Base-by-base conservation (phyloP, 768 basidiomycete genomes). In the Suillus placidus region DNA sequence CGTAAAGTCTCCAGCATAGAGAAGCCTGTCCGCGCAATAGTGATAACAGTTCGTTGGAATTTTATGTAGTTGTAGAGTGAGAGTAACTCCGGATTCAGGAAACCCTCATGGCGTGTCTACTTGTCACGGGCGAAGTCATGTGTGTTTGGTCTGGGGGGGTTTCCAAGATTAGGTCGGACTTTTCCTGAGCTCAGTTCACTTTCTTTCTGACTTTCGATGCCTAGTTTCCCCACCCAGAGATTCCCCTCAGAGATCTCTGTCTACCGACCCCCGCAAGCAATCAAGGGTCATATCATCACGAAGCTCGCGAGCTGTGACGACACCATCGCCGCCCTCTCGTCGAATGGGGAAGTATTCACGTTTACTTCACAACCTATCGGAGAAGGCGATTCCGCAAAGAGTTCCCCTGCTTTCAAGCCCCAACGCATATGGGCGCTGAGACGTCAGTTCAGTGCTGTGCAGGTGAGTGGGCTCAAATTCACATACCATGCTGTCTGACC, bases 381-480 rank as follows among this genome's bases (percentile, higher is more conserved):
- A 20, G 79, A 80, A 30, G 69, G 72, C 23, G 72, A 73, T 40
- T 73, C 65, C 10, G 35, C 66, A 7, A 55, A 52, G 4, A 60
- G 54, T 30, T 70, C 64, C 23, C 60, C 43, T 4, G 38, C 71
- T 32, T 85, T 92, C 64, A 91, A 91, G 70, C 95, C 97, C 0
- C 94, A 96, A 74, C 87, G 94, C 32, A 88, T 94, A 8, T 98
- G 96, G 97, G 91, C 93, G 0, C 79, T 97, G 60, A 81, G 92
- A 67, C 94, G 92, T 75, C 88, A 92, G 68, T 93, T 93, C 71
- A 94, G 92, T 66, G 89, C 92, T 16, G 94, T 94, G 40, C 87
- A 84, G 73, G 91, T 89, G 69, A 64, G 83, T 77, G 49, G 26
- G 63, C 14, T 63, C 43, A 37, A 40, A 62, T 47, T 65, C 32